Evolutionary conservation across 1,284 basidiomycete genomes (phyloP).

Genomic region (Cryptococcus sp.): DNA sequence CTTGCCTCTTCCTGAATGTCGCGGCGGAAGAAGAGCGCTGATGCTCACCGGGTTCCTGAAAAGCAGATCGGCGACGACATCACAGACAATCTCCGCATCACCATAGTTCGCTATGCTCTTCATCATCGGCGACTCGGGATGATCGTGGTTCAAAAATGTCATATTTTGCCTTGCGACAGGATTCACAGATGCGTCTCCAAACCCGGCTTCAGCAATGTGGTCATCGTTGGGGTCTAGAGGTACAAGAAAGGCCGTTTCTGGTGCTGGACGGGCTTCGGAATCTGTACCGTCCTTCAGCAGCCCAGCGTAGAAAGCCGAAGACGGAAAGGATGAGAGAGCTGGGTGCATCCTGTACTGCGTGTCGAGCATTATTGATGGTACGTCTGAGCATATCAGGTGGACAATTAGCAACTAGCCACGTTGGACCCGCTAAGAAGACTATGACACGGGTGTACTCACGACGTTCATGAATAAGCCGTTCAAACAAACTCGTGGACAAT

Average conservation of each 20-base stretch:
- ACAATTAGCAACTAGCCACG: background rate
- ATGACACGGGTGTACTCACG: constrained; percentile 57
- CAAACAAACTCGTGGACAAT: constrained; percentile 79
- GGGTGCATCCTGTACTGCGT: constrained; percentile 96
- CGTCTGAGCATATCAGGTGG: constrained; percentile 37
- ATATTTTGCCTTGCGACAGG: constrained; percentile 50
- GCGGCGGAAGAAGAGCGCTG: background rate
- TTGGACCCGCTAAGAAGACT: background rate
- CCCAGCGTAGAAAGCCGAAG: constrained; percentile 75
- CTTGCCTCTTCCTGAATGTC: no score
- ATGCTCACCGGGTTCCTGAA: constrained; percentile 66
- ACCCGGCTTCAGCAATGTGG: constrained; percentile 1
- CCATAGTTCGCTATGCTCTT: constrained; percentile 71
- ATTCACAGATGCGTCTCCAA: background rate
- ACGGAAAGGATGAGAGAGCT: constrained; percentile 79
- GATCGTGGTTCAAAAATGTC: constrained; percentile 75
- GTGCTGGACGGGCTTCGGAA: constrained; percentile 55
- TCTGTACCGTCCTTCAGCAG: constrained; percentile 72
- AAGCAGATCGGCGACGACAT: constrained; percentile 75
- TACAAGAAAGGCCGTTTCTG: constrained; percentile 56
- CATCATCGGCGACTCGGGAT: constrained; percentile 65
- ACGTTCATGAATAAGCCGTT: constrained; percentile 76
- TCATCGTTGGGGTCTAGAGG: background rate
- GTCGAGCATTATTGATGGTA: constrained; percentile 85
- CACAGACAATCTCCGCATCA: constrained; percentile 75